These are phyloP conservation scores for Blastobotrys raffinosifermentans DNA, from an alignment of 1,139 yeast species.

Conservation along the genomic window DNA sequence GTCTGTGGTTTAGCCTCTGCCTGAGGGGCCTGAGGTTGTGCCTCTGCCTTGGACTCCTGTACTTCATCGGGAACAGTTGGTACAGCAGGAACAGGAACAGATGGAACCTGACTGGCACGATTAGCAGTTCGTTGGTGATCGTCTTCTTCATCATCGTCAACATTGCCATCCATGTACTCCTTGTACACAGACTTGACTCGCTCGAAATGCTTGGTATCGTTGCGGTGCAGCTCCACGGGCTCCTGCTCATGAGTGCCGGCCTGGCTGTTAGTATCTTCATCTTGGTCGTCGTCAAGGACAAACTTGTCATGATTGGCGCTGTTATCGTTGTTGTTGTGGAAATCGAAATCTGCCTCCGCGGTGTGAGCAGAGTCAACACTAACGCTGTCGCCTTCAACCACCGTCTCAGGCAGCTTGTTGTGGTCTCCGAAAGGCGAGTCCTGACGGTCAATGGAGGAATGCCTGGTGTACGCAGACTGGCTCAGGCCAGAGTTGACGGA, in stretches of 20 bases:
- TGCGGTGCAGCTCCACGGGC: conserved; percentile 15
- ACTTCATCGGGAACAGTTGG: not conserved
- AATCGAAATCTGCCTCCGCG: conserved; percentile 2
- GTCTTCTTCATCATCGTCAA: conserved; percentile 10
- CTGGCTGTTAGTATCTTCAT: conserved; percentile 4
- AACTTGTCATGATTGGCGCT: too few relatives aligned
- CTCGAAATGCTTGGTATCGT: conserved; percentile 26
- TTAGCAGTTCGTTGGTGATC: not conserved
- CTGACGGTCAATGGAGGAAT: not conserved
- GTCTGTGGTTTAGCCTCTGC: too few relatives aligned
- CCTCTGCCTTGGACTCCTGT: not conserved
- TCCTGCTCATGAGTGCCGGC: not conserved
- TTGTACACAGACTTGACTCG: conserved; percentile 30
- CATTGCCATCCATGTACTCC: conserved; percentile 27
- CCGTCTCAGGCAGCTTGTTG: not conserved
- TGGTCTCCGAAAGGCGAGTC: conserved; percentile 1
- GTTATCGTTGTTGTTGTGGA: not conserved
- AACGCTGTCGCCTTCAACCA: too few relatives aligned
- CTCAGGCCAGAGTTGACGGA: not conserved
- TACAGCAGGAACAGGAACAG: not conserved
- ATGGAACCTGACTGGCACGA: not conserved
- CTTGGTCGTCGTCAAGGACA: conserved; percentile 8
- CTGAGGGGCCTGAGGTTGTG: not conserved
- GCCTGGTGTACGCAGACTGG: not conserved
- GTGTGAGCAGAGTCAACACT: too few relatives aligned